phyloP scores from a whole-genome alignment of 2,329 filamentous ascomycete genomes.

The Pseudogymnoascus sp. region DNA sequence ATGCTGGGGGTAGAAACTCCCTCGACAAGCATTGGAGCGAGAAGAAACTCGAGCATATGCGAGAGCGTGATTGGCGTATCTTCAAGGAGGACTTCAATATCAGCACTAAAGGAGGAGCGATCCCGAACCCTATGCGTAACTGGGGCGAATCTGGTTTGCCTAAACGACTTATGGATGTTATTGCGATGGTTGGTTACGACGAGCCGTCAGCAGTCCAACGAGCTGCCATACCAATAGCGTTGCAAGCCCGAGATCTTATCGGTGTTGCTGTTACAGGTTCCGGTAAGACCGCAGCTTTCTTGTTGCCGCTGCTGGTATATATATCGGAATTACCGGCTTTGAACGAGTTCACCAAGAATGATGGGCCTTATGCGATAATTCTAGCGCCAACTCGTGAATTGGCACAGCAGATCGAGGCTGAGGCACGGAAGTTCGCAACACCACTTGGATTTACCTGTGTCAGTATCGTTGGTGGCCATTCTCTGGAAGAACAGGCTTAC shows the following conservation, averaged over 20 bases:
- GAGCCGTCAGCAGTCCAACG: conserved; percentile 89
- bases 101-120: conserved; percentile 79
- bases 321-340: conserved; percentile 84
- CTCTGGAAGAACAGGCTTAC: conserved; percentile 86
- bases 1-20: conserved; percentile 61
- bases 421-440: conserved; percentile 84
- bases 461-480: conserved; percentile 95
- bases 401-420: conserved; percentile 92
- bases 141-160: conserved; percentile 85
- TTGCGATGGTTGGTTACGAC: conserved; percentile 78
- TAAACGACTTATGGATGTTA: conserved; percentile 67
- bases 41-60: conserved; percentile 88
- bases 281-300: conserved; percentile 93
- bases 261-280: conserved; percentile 97
- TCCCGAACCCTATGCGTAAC: conserved; percentile 92
- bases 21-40: conserved; percentile 94
- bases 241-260: conserved; percentile 91
- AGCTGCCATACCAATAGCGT: conserved; percentile 88
- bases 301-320: conserved; percentile 87
- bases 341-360: conserved; percentile 79
- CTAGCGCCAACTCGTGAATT: conserved; percentile 93
- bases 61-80: conserved; percentile 95
- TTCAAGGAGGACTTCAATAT: conserved; percentile 99
- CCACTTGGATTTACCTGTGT: conserved; percentile 92
- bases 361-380: conserved; percentile 95